Evolutionary conservation across 2,329 filamentous ascomycete species (phyloP), one percentile per base, ranked within the genome.

Genomic region (Fusarium algeriense): DNA sequence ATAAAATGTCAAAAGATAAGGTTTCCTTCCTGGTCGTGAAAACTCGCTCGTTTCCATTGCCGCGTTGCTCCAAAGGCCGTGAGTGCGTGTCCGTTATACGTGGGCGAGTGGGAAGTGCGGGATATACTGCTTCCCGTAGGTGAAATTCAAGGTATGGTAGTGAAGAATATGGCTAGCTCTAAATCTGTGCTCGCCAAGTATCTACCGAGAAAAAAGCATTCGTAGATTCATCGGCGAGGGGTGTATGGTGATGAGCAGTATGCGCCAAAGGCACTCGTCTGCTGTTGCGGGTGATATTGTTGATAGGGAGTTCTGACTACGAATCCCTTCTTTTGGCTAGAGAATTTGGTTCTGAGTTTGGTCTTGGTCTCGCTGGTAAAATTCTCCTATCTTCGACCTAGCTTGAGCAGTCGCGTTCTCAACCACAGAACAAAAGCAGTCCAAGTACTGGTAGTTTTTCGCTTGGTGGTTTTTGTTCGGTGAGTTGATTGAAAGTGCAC

Each of bases 381-480:
- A 44, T 73, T 73, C 49, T 73, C 67, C 80, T 82, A 83, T 71
- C 80, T 80, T 73, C 80, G 78, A 54, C 81, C 81, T 62, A 83
- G 73, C 78, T 82, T 83, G 64, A 83, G 77, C 62, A 83, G 74
- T 59, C 81, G 78, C n/a, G 89, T 91, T 65, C 89, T 83, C 30
- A 91, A 77, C 89, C 89, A 91, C 60, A 91, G 82, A 54, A 91
- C 83, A 73, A 91, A 90, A 26, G 85, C 85, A 11, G 87, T 89
- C 89, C 89, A 91, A 41, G 88, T 85, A 67, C 86, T 84, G 67
- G 88, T 87, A 3, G 89, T 91, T 81, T 87, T 89, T 72, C 83
- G 85, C 81, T 90, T 91, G 62, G 87, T 83, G 11, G 83, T 82
- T 73, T 81, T 84, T 63, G 80, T 81, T 61, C 86, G 81, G 40